These are phyloP conservation scores for Paramecium tetraurelia DNA, from an alignment of 73 alveolate genomes.

Conservation along the genomic window DNA sequence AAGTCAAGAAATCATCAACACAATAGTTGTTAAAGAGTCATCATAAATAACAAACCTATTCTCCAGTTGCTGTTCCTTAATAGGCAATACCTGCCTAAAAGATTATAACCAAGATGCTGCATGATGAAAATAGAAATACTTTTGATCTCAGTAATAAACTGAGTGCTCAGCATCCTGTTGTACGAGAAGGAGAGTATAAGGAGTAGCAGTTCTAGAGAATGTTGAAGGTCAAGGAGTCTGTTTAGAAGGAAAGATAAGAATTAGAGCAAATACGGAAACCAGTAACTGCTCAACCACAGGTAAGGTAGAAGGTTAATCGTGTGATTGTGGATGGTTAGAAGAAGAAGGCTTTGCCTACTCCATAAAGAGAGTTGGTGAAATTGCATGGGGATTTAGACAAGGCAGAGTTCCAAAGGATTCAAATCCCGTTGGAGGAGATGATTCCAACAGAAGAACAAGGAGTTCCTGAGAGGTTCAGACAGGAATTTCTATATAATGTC, in stretches of 20 bases:
- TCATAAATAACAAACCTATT: background rate
- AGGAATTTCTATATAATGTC: slow-evolving; percentile 18
- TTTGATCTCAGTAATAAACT: slow-evolving; percentile 18
- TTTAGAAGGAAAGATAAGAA: background rate
- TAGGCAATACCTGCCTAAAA: slow-evolving; percentile 17
- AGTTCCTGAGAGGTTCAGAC: slow-evolving; percentile 8
- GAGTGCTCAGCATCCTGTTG: slow-evolving; percentile 11
- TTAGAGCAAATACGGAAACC: background rate
- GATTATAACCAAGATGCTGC: background rate
- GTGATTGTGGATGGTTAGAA: background rate
- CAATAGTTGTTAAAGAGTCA: background rate
- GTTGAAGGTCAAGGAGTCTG: background rate
- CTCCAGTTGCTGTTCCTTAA: background rate
- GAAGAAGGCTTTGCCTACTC: background rate
- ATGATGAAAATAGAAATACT: slow-evolving; percentile 30
- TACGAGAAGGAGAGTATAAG: background rate
- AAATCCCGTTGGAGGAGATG: slow-evolving; percentile 33
- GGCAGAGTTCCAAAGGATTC: background rate
- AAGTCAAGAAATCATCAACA: background rate
- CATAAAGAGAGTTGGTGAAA: slow-evolving; percentile 20
- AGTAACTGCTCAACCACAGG: background rate
- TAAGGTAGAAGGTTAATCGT: background rate
- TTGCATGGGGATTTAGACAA: slow-evolving; percentile 35
- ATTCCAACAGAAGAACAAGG: slow-evolving; percentile 47
- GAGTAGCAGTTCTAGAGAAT: background rate